phyloP scores from a whole-genome alignment of 164 flowering plant genomes.

The Umbilicus rupestris region DNA sequence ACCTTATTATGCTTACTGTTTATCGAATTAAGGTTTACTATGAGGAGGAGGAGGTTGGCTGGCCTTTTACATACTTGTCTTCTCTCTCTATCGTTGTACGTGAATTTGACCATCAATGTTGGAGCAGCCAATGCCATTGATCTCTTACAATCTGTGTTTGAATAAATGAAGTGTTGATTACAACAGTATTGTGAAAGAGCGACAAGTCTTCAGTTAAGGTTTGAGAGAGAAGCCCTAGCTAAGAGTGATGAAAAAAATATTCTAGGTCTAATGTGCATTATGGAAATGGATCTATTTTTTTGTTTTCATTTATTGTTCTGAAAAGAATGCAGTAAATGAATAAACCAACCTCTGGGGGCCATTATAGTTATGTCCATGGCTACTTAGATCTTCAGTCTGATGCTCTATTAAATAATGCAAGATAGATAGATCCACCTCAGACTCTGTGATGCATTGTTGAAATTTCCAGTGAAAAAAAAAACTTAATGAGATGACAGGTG shows the following conservation, averaged over 20 bases:
- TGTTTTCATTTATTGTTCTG: neutral
- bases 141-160: neutral
- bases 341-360: conserved; percentile 7
- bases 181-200: neutral
- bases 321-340: conserved; percentile 2
- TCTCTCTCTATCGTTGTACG: too few relatives aligned
- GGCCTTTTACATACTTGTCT: too few relatives aligned
- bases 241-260: neutral
- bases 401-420: conserved; percentile 3
- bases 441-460: neutral
- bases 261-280: neutral
- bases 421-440: conserved; percentile 4
- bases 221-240: neutral
- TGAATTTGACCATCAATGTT: too few relatives aligned
- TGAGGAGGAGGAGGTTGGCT: too few relatives aligned
- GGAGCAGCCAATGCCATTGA: too few relatives aligned
- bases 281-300: conserved; percentile 1
- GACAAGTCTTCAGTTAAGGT: neutral
- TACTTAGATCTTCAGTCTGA: conserved; percentile 4
- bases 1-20: neutral
- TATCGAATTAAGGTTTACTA: too few relatives aligned
- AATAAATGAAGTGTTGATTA: neutral
- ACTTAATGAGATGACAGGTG: neutral
- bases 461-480: neutral
- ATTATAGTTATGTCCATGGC: neutral